Evolutionary conservation across 441 rosid species (phyloP).

Genomic region (Manihot esculenta): DNA sequence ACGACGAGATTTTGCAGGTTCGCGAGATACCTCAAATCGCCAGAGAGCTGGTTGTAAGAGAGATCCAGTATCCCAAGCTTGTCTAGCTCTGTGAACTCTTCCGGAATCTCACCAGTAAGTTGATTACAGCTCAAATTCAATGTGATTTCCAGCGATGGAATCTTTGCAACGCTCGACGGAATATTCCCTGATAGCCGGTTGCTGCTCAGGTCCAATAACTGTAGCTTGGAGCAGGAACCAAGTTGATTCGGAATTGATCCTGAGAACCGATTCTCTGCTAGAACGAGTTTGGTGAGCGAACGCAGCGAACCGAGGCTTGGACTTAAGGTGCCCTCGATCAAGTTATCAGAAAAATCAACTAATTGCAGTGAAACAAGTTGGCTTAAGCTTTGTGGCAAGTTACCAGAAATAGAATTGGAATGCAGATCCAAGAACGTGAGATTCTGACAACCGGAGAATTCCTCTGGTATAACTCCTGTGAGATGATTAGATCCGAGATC

Average conservation of each 20-base stretch:
- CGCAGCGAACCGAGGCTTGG: constrained; percentile 46
- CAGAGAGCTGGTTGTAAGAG: constrained; percentile 58
- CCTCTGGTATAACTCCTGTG: constrained; percentile 47
- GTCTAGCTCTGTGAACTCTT: constrained; percentile 50
- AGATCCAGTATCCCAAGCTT: constrained; percentile 69
- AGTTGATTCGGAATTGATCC: constrained; percentile 54
- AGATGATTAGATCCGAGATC: constrained; percentile 61
- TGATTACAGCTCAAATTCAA: constrained; percentile 80
- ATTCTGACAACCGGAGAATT: constrained; percentile 52
- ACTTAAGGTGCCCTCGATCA: constrained; percentile 45
- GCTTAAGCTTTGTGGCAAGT: constrained; percentile 43
- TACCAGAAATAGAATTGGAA: constrained; percentile 55
- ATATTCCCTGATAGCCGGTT: constrained; percentile 52
- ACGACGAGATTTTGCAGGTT: constrained; percentile 76
- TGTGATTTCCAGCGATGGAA: constrained; percentile 71
- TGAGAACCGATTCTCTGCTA: constrained; percentile 48
- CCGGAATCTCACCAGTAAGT: constrained; percentile 57
- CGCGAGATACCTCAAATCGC: constrained; percentile 54
- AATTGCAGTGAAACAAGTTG: constrained; percentile 50
- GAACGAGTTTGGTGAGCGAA: constrained; percentile 58
- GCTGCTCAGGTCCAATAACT: constrained; percentile 57
- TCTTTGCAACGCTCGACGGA: constrained; percentile 58
- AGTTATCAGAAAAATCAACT: constrained; percentile 56
- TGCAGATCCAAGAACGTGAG: constrained; percentile 67
- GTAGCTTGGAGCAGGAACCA: constrained; percentile 61